Evolutionary conservation across 2,329 filamentous ascomycete genomes (phyloP).

Genomic region (Colletotrichum truncatum): DNA sequence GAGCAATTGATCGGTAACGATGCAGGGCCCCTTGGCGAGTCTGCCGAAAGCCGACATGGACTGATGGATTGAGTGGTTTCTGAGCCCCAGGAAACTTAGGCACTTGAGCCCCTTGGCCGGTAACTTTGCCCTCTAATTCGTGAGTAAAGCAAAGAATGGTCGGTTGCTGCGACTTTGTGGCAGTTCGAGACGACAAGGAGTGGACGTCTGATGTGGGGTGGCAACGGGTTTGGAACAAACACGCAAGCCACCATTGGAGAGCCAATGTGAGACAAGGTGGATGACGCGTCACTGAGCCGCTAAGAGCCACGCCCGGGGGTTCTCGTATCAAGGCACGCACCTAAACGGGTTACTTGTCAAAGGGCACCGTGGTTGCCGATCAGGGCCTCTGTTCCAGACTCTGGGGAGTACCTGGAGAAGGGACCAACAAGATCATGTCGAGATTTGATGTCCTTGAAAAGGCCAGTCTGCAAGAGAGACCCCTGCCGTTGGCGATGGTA

Average conservation of each 20-base stretch:
- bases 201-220: constrained; percentile 28
- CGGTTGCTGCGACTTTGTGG: constrained; percentile 9
- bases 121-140: constrained; percentile 11
- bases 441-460: neutral
- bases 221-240: constrained; percentile 30
- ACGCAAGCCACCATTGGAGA: constrained; percentile 30
- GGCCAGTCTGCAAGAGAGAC: neutral
- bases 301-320: constrained; percentile 21
- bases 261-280: constrained; percentile 28
- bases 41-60: constrained; percentile 29
- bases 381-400: constrained; percentile 22
- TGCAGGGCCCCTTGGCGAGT: constrained; percentile 23
- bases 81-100: constrained; percentile 17
- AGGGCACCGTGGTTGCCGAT: constrained; percentile 15
- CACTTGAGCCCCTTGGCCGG: neutral
- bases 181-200: constrained; percentile 26
- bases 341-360: neutral
- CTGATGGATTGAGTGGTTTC: constrained; percentile 9
- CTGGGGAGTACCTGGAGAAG: constrained; percentile 6
- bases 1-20: constrained; percentile 7
- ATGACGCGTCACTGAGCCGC: constrained; percentile 31
- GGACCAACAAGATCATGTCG: neutral
- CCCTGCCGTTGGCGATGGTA: constrained; percentile 4
- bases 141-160: constrained; percentile 8
- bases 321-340: neutral